phyloP scores from a whole-genome alignment of 2,329 filamentous ascomycete genomes.

The Fusarium dimerum region DNA sequence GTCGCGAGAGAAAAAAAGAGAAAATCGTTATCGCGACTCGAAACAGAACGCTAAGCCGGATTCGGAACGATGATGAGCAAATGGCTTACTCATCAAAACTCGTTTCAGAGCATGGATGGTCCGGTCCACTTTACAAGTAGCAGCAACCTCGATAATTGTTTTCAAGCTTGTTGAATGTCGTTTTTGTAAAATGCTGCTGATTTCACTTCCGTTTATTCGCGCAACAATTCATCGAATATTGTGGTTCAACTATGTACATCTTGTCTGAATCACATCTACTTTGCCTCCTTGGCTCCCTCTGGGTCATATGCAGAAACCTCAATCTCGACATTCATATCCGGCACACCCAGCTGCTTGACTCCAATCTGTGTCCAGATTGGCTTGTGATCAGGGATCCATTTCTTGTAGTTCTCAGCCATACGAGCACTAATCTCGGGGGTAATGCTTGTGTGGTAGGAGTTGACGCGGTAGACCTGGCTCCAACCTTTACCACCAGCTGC shows the following conservation, averaged over 20 bases:
- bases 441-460: conserved; percentile 44
- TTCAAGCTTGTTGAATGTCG: no score
- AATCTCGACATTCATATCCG: conserved; percentile 57
- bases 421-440: conserved; percentile 38
- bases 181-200: no score
- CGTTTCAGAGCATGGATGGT: no score
- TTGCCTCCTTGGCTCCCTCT: conserved; percentile 1
- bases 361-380: conserved; percentile 55
- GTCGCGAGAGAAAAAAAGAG: conserved; percentile 21
- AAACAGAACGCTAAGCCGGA: conserved; percentile 8
- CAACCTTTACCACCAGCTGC: conserved; percentile 55
- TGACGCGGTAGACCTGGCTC: conserved; percentile 50
- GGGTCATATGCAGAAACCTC: conserved; percentile 47
- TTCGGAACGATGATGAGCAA: background rate
- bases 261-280: no score
- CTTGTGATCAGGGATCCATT: conserved; percentile 51
- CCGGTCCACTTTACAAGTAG: no score
- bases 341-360: conserved; percentile 46
- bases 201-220: no score
- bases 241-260: no score
- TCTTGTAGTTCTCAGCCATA: conserved; percentile 47
- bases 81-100: no score
- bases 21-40: conserved; percentile 12
- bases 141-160: no score
- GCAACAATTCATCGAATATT: no score